Percentiles rank a stretch among this genome's conserved stretches.
Evolutionary conservation across 2,329 filamentous ascomycete genomes (phyloP).

Genomic region (Ambrosiella xylebori): DNA sequence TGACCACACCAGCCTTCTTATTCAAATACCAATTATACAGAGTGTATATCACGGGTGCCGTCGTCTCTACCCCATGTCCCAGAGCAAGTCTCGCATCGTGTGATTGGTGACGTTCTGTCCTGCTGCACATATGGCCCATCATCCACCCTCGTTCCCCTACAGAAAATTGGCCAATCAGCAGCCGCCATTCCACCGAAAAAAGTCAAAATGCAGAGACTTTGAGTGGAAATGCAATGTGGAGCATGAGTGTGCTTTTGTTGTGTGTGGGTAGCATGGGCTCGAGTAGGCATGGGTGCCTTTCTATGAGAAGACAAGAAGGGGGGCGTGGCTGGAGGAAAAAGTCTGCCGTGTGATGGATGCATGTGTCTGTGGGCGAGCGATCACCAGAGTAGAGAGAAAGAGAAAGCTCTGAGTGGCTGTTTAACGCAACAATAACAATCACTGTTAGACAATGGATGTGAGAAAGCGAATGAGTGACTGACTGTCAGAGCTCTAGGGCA

Average conservation of each 20-base stretch:
- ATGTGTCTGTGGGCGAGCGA: not conserved
- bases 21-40: not conserved
- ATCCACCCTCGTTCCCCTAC: not conserved
- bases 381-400: too few species aligned
- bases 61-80: not conserved
- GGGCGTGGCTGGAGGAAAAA: not conserved
- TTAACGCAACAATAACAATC: too few species aligned
- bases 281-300: not conserved
- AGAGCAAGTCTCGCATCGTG: not conserved
- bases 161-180: not conserved
- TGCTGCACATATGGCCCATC: not conserved
- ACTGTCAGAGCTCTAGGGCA: not conserved
- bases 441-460: too few species aligned
- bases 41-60: not conserved
- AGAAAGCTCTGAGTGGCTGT: too few species aligned
- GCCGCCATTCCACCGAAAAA: not conserved
- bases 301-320: not conserved
- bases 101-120: not conserved
- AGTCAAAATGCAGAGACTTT: not conserved
- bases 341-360: not conserved
- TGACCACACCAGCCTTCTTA: not conserved
- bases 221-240: not conserved
- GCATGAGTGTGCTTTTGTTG: not conserved
- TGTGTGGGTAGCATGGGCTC: not conserved
- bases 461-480: too few species aligned